phyloP scores from a whole-genome alignment of 2,329 filamentous ascomycete species.

The Diaporthe sp. region DNA sequence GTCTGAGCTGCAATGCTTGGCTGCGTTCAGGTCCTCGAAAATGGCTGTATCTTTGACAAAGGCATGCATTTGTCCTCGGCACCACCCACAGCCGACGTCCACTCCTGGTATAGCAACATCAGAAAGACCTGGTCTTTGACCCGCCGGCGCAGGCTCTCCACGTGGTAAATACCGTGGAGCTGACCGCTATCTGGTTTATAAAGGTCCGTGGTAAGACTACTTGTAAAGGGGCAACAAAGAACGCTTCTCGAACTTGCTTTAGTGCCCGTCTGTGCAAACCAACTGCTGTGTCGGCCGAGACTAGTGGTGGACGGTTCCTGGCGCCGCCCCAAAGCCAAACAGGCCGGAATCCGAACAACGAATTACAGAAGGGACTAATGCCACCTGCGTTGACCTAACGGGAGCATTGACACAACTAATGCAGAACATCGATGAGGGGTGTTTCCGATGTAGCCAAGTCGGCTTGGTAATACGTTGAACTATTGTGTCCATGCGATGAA shows the following conservation, averaged over 20 bases:
- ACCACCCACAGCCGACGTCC: neutral
- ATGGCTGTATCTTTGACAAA: conserved; percentile 14
- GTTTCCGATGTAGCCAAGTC: neutral
- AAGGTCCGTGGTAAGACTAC: neutral
- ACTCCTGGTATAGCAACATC: neutral
- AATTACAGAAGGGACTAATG: conserved; percentile 1
- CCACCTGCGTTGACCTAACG: neutral
- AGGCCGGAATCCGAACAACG: neutral
- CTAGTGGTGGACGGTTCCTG: conserved; percentile 21
- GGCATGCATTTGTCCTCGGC: conserved; percentile 8
- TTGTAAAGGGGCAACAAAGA: conserved; percentile 27
- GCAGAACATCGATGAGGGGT: neutral
- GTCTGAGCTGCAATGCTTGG: conserved; percentile 1
- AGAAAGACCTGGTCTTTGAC: neutral
- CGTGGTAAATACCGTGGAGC: neutral
- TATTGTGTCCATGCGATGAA: neutral
- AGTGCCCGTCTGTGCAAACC: conserved; percentile 1
- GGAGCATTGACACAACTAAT: conserved; percentile 16
- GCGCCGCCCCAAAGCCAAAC: neutral
- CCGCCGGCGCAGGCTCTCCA: neutral
- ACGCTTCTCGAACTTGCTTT: neutral
- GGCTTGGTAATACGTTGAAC: neutral
- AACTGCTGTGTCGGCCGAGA: neutral
- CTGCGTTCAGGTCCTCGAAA: neutral
- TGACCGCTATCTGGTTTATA: neutral